Evolutionary conservation across 2,329 filamentous ascomycete species (phyloP), one percentile per base, ranked within the genome.

Genomic region (Periconia digitata): DNA sequence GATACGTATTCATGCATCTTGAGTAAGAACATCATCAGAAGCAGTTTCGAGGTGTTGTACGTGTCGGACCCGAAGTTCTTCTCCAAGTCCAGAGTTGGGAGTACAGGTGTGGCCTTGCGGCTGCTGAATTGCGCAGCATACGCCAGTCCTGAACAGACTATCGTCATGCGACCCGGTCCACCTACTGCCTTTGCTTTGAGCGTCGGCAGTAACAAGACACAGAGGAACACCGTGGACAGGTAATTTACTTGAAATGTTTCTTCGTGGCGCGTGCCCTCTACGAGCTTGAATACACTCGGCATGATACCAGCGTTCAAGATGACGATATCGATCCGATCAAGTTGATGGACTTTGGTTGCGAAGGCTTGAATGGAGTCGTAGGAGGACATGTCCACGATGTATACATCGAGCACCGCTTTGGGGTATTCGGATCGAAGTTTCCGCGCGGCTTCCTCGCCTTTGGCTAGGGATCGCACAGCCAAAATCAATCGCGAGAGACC

Each of bases 161-260:
- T 45, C 5, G 53, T 55, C 4, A 62, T 29, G 3, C 47, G 47
- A 0, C 43, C 54, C 3, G 59, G 56, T 7, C 37, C 10, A 6
- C 29, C 22, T 5, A 10, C 20, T 5, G 47, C 16, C n/a, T 48
- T 59, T 6, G 50, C 21, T 22, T 56, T 55, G 17, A 70, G 51
- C 6, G 54, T 54, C 5, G 70, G 70, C 2, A 72, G 64, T 18
- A 85, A 66, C 2, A 82, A 63, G 3, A 83, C 44, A 0, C 73
- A 75, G 7, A 85, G 63, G 3, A 83, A 66, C 6, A 74, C 70
- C 0, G 80, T 84, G 1, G 79, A 79, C 6, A 85, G 64, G 3
- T 77, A 72, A 57, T 84, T 84, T 46, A 83, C 76, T 59, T 84
- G 80, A 13, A 84, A 53, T 0, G 70, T 76, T 43, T 53, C 46